Percentiles rank a stretch among this genome's conserved stretches.
These are phyloP conservation scores for Aquilaria agallochum DNA, from an alignment of 441 rosid species.

Conservation along the genomic window DNA sequence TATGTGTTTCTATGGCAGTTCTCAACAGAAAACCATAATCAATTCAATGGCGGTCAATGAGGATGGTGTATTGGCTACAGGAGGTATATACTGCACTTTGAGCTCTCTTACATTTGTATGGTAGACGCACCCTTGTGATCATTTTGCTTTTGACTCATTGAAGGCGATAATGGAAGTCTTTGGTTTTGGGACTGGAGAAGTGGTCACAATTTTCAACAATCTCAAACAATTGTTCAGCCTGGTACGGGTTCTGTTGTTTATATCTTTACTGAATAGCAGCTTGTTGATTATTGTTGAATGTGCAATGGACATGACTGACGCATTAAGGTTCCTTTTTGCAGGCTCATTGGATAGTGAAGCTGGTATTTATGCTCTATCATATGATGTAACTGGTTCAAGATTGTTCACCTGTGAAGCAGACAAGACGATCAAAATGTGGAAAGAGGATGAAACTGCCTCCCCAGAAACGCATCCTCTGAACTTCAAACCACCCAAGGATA, in stretches of 20 bases:
- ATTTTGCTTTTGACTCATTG: slow-evolving; percentile 1
- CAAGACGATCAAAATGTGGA: slow-evolving; percentile 98
- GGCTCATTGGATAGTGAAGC: slow-evolving; percentile 99
- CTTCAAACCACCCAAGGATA: slow-evolving; percentile 95
- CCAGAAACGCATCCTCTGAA: slow-evolving; percentile 92
- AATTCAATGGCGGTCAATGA: slow-evolving; percentile 92
- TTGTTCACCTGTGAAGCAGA: slow-evolving; percentile 87
- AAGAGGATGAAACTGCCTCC: slow-evolving; percentile 87
- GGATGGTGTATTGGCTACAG: slow-evolving; percentile 95
- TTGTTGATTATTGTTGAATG: not conserved
- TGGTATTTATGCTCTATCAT: slow-evolving; percentile 79
- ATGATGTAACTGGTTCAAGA: slow-evolving; percentile 83
- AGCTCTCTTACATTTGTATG: too few relatives aligned
- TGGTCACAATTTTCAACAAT: slow-evolving; percentile 94
- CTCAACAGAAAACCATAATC: slow-evolving; percentile 93
- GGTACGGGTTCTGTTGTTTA: slow-evolving; percentile 38
- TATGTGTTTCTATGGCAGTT: slow-evolving; percentile 39
- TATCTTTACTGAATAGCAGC: not conserved
- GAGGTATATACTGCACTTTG: slow-evolving; percentile 46
- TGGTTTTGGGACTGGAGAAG: slow-evolving; percentile 99
- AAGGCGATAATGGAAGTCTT: slow-evolving; percentile 95
- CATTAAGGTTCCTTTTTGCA: slow-evolving; percentile 23
- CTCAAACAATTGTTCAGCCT: slow-evolving; percentile 94
- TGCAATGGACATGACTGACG: not conserved
- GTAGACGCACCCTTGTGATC: slow-evolving; percentile 2